These are phyloP conservation scores for Carex littledalei DNA, from an alignment of 176 grass and related monocot genomes.

Conservation along the genomic window DNA sequence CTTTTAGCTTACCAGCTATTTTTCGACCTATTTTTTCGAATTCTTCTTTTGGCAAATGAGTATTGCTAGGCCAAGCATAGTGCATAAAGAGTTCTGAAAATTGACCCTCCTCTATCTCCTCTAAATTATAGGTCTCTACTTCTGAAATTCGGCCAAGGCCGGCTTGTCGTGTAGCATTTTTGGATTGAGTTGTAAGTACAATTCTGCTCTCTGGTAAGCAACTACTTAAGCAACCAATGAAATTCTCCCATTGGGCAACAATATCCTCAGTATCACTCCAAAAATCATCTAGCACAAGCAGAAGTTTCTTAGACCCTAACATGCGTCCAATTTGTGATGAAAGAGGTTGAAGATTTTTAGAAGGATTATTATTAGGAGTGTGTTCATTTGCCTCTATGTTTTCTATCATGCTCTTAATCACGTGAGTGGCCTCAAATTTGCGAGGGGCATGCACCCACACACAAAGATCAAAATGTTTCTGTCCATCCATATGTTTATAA, in stretches of 20 bases:
- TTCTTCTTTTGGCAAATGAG: background rate
- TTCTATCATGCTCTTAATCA: background rate
- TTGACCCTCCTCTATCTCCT: too few species aligned
- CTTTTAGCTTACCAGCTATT: background rate
- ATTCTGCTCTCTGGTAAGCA: background rate
- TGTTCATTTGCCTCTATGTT: background rate
- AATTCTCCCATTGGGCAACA: background rate
- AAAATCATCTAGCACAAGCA: background rate
- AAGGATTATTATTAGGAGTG: background rate
- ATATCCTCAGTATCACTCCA: background rate
- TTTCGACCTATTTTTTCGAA: background rate
- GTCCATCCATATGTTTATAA: background rate
- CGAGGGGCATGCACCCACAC: background rate
- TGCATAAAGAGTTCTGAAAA: background rate
- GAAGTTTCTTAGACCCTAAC: too few species aligned
- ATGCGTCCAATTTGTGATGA: background rate
- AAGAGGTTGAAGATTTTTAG: background rate
- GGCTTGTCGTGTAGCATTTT: background rate
- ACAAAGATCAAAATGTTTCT: background rate
- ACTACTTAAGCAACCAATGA: background rate
- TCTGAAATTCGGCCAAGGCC: background rate
- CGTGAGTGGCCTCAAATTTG: background rate
- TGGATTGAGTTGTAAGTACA: background rate
- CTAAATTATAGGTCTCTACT: background rate
- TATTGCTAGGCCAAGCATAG: background rate